These are phyloP conservation scores for Clohesyomyces aquaticus DNA, from an alignment of 495 filamentous ascomycete species.

Conservation along the genomic window DNA sequence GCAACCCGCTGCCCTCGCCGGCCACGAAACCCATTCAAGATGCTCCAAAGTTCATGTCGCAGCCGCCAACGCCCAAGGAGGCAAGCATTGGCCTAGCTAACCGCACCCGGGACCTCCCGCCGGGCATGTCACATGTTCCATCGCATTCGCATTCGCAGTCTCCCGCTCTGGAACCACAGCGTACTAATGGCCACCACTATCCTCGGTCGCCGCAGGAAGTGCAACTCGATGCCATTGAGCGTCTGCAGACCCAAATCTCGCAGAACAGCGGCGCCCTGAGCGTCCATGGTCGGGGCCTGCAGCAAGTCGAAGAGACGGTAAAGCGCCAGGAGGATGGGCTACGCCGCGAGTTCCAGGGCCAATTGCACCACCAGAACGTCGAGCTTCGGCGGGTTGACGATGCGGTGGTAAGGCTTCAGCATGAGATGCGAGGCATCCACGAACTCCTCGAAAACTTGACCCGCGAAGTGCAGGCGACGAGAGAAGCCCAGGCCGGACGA, in stretches of 20 bases:
- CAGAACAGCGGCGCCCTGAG: slow-evolving; percentile 42
- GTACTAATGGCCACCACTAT: slow-evolving; percentile 33
- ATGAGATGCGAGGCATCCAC: slow-evolving; percentile 40
- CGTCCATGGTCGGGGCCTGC: slow-evolving; percentile 28
- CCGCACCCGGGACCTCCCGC: slow-evolving; percentile 32
- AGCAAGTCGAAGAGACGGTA: slow-evolving; percentile 5
- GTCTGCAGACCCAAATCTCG: slow-evolving; percentile 46
- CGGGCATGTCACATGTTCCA: slow-evolving; percentile 24
- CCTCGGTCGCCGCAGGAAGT: slow-evolving; percentile 33
- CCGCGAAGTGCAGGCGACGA: slow-evolving; percentile 21
- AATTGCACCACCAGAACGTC: slow-evolving; percentile 32
- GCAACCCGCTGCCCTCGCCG: slow-evolving; percentile 24
- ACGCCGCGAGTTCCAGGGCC: slow-evolving; percentile 23
- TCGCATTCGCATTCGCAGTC: slow-evolving; percentile 19
- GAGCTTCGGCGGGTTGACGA: slow-evolving; percentile 40
- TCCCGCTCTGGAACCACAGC: slow-evolving; percentile 19
- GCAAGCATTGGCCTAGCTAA: slow-evolving; percentile 19
- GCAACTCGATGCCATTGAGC: slow-evolving; percentile 42
- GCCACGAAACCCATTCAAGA: slow-evolving; percentile 21
- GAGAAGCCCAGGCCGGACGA: slow-evolving; percentile 12
- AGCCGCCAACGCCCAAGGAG: slow-evolving; percentile 19
- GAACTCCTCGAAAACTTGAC: slow-evolving; percentile 37
- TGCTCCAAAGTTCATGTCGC: slow-evolving; percentile 8
- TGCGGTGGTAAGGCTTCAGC: slow-evolving; percentile 38
- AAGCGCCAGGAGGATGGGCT: slow-evolving; percentile 20